Evolutionary conservation across 352 stramenopile genomes (phyloP).

Genomic region (Phytophthora kernoviae): DNA sequence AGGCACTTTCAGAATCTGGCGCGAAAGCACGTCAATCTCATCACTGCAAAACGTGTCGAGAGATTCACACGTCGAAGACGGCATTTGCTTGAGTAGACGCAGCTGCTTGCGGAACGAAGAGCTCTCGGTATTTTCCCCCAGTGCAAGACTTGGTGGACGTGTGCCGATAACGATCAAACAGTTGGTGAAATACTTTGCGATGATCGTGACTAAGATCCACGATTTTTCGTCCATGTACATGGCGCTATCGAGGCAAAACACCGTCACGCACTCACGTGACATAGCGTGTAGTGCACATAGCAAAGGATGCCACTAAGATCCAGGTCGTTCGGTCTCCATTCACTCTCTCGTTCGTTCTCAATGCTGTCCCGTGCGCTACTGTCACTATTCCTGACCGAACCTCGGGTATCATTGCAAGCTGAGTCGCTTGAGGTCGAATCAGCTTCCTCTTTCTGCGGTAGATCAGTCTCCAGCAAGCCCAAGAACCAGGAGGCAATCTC

Average conservation of each 20-base stretch:
- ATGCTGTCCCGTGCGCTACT: slow-evolving; percentile 14
- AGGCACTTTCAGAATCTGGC: slow-evolving; percentile 67
- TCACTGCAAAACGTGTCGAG: slow-evolving; percentile 61
- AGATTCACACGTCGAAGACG: slow-evolving; percentile 45
- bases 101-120: slow-evolving; percentile 80
- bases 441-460: slow-evolving; percentile 41
- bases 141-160: slow-evolving; percentile 63
- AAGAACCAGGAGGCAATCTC: slow-evolving; percentile 79
- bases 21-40: slow-evolving; percentile 67
- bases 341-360: slow-evolving; percentile 45
- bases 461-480: slow-evolving; percentile 64
- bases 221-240: slow-evolving; percentile 91
- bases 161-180: slow-evolving; percentile 78
- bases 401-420: not conserved
- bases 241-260: slow-evolving; percentile 85
- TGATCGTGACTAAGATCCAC: slow-evolving; percentile 80
- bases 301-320: slow-evolving; percentile 80
- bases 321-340: slow-evolving; percentile 66
- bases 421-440: slow-evolving; percentile 14
- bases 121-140: slow-evolving; percentile 75
- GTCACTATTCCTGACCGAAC: slow-evolving; percentile 4
- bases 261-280: slow-evolving; percentile 62
- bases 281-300: slow-evolving; percentile 81
- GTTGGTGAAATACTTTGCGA: slow-evolving; percentile 89
- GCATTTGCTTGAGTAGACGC: slow-evolving; percentile 71